These are phyloP conservation scores for Candida coquimbonensis DNA, from an alignment of 805 yeast genomes.

Conservation along the genomic window DNA sequence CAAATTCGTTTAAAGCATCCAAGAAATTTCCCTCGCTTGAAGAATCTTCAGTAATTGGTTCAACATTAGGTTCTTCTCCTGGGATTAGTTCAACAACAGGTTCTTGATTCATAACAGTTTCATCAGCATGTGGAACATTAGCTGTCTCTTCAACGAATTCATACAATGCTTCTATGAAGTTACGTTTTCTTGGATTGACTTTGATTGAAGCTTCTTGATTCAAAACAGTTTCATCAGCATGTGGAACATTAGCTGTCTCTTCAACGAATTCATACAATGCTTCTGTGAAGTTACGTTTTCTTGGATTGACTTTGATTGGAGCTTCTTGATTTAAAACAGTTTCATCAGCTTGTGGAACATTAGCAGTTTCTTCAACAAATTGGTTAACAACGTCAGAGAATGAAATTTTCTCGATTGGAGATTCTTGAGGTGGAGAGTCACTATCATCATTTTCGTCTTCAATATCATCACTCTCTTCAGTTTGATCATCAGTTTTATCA, in stretches of 20 bases:
- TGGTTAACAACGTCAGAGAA: constrained; percentile 5
- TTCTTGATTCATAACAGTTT: not conserved
- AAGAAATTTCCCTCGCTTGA: no score
- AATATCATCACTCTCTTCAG: no score
- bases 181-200: no score
- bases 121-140: not conserved
- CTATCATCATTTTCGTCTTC: not conserved
- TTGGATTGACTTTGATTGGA: not conserved
- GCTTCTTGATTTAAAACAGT: not conserved
- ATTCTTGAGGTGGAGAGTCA: not conserved
- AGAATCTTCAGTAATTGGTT: no score
- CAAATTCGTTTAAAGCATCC: no score
- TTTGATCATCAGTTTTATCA: not conserved
- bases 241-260: no score
- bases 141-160: no score
- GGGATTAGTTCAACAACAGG: no score
- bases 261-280: no score
- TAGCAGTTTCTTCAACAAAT: constrained; percentile 1
- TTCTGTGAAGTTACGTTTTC: no score
- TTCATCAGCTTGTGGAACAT: constrained; percentile 1
- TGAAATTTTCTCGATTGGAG: not conserved
- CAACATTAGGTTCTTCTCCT: no score
- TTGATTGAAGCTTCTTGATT: not conserved
- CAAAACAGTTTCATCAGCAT: not conserved
- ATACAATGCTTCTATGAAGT: no score